These are phyloP conservation scores for Pleurostoma richardsiae DNA, from an alignment of 2,329 filamentous ascomycete species.

Conservation along the genomic window DNA sequence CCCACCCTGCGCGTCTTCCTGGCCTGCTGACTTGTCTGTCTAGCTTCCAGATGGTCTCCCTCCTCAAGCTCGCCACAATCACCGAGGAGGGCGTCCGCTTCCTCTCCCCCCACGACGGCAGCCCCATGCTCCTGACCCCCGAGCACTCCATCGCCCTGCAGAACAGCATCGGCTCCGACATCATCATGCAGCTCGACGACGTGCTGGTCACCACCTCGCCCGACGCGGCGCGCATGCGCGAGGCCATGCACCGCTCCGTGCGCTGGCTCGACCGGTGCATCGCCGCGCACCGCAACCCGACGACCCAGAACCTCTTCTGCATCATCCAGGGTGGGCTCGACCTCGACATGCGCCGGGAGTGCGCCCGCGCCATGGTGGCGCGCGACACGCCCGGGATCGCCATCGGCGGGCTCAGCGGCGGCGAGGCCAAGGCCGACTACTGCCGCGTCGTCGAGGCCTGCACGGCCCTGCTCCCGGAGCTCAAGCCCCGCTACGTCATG, in stretches of 20 bases:
- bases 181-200: conserved; percentile 99
- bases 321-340: conserved; percentile 97
- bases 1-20: too few species aligned
- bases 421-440: conserved; percentile 90
- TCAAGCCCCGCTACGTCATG: conserved; percentile 99
- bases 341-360: conserved; percentile 76
- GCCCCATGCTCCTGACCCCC: conserved; percentile 92
- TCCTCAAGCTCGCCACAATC: conserved; percentile 86
- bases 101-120: conserved; percentile 91
- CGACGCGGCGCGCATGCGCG: conserved; percentile 79
- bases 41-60: conserved; percentile 98
- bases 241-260: conserved; percentile 91
- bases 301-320: conserved; percentile 89
- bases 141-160: conserved; percentile 96
- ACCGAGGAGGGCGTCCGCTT: conserved; percentile 96
- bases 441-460: conserved; percentile 87
- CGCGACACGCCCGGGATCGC: conserved; percentile 93
- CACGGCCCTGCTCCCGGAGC: conserved; percentile 75
- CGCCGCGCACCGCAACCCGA: conserved; percentile 76
- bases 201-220: conserved; percentile 95
- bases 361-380: conserved; percentile 80
- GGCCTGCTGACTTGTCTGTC: neutral
- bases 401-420: conserved; percentile 90
- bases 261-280: conserved; percentile 97
- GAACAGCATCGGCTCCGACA: conserved; percentile 96